Percentiles rank a stretch among this genome's conserved stretches.
These are phyloP conservation scores for Ricinus communis DNA, from an alignment of 345 rosid genomes.

Conservation along the genomic window DNA sequence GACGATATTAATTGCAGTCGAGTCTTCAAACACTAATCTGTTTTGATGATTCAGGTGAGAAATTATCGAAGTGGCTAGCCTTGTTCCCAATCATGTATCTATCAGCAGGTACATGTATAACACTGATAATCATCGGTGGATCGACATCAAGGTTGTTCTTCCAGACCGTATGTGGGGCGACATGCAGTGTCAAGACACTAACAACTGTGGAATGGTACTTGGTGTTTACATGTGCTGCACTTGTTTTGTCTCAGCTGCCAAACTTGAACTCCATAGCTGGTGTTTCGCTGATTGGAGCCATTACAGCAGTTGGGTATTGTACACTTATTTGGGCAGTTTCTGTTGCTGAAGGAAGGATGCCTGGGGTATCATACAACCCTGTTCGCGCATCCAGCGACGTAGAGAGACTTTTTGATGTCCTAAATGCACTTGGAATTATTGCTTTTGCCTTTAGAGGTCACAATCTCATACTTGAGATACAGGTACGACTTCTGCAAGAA, in stretches of 20 bases:
- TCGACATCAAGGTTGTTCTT: conserved; percentile 30
- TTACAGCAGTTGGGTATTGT: conserved; percentile 38
- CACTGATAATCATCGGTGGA: conserved; percentile 41
- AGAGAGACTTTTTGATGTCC: conserved; percentile 16
- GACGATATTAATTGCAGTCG: no score
- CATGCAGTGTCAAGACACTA: conserved; percentile 19
- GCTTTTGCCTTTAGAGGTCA: conserved; percentile 54
- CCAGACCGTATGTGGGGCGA: conserved; percentile 29
- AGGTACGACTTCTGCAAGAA: conserved; percentile 21
- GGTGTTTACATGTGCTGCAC: conserved; percentile 40
- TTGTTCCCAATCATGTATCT: conserved; percentile 38
- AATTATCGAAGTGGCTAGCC: conserved; percentile 32
- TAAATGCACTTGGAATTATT: conserved; percentile 39
- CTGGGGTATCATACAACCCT: conserved; percentile 36
- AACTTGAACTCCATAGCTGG: conserved; percentile 46
- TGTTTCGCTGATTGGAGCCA: conserved; percentile 35
- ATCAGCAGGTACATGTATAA: conserved; percentile 39
- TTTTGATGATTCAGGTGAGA: conserved; percentile 27
- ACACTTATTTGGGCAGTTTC: conserved; percentile 40
- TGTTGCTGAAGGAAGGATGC: conserved; percentile 30
- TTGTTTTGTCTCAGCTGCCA: conserved; percentile 44
- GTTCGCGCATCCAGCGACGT: conserved; percentile 4
- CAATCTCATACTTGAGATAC: conserved; percentile 47
- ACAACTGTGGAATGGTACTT: conserved; percentile 39
- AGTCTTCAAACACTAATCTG: not conserved